Base-by-base conservation (phyloP, 768 basidiomycete species). In the Pulveroboletus frians region DNA sequence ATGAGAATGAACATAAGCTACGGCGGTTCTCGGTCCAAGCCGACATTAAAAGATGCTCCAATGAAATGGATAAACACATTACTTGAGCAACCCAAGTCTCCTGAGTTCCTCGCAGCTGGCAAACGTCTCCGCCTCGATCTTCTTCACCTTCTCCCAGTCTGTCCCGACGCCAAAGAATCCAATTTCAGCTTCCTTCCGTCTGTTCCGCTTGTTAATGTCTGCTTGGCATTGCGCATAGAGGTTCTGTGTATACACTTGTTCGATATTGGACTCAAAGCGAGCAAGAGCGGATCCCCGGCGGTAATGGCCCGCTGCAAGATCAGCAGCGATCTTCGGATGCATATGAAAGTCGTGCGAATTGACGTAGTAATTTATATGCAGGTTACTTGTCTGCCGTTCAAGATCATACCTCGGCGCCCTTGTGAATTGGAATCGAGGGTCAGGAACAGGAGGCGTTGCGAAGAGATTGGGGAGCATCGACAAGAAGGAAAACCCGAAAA, bases 161-260 rank as follows among this genome's bases (percentile, higher is more conserved):
- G 92, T 88, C 27, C 92, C 90, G 46, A 96, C 73, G 5, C 94
- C 95, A 65, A 97, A 93, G 53, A 96, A 67, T 5, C 95, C 95
- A 34, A 88, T 68, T 59, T 92, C 85, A 9, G 78, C 75, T 45
- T 93, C 85, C 62, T 85, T 84, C 52, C 74, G 70, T 52, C 83
- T 81, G 60, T 87, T 77, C 63, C 83, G 85, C 49, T 72, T 64
- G 56, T 91, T 84, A 42, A 81, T 51, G 37, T 82, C 85, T 6
- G 75, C 73, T 56, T 85, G 82, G 66, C 95, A 98, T 58, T 81
- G 74, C 29, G 73, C 63, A 56, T 84, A 87, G 49, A 92, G 70
- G 46, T 79, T 77, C 53, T 82, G 78, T 2, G 84, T 84, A 65
- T 86, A 96, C 45, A 73, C 70, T 46, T 77, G 76, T 59, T 98